phyloP scores from a whole-genome alignment of 441 rosid genomes.

The Corymbia calophylla region DNA sequence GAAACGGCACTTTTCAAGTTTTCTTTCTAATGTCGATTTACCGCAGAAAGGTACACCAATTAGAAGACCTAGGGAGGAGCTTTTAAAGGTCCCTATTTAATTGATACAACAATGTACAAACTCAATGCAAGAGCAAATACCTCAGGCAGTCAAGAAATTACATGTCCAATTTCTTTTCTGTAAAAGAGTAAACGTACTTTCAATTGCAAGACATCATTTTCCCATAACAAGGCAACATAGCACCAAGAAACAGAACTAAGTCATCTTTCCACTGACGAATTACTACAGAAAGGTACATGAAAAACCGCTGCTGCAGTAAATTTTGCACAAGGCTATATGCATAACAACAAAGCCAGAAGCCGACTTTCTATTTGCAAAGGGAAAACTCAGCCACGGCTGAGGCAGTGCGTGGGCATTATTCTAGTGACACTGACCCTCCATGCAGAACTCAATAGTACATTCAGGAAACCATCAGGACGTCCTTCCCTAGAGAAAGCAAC shows the following conservation, averaged over 20 bases:
- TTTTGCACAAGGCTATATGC: neutral
- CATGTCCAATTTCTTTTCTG: neutral
- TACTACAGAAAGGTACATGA: neutral
- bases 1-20: neutral
- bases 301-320: neutral
- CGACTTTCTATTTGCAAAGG: neutral
- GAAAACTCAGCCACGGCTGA: neutral
- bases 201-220: neutral
- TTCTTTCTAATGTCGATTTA: neutral
- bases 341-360: neutral
- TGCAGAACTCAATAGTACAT: neutral
- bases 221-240: neutral
- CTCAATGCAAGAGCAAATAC: too few species aligned
- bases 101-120: too few species aligned
- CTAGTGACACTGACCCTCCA: neutral
- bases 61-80: too few species aligned
- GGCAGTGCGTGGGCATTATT: neutral
- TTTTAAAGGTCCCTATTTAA: too few species aligned
- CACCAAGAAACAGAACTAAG: neutral
- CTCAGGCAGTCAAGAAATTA: too few species aligned
- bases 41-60: neutral
- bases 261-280: neutral
- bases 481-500: neutral
- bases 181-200: rapidly evolving
- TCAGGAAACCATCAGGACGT: neutral